These are phyloP conservation scores for Monosporascus sp. DNA, from an alignment of 2,329 filamentous ascomycete genomes.

Conservation along the genomic window DNA sequence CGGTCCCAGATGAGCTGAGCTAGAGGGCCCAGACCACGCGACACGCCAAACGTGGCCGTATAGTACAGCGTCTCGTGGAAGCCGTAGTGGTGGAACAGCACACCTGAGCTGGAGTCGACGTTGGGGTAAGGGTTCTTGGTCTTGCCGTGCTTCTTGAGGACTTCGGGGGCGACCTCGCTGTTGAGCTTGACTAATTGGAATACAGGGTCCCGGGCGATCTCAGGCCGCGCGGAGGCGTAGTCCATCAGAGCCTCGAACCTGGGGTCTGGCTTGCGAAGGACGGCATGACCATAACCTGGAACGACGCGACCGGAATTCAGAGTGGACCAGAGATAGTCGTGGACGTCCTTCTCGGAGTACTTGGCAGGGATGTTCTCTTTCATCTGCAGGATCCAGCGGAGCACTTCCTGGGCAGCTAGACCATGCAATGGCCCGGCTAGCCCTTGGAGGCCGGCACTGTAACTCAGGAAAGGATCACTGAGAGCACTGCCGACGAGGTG, in stretches of 20 bases:
- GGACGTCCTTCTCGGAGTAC: conserved; percentile 77
- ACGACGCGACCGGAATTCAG: conserved; percentile 92
- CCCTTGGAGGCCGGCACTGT: conserved; percentile 91
- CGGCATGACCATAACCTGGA: conserved; percentile 91
- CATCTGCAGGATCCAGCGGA: conserved; percentile 97
- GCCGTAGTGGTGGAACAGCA: conserved; percentile 96
- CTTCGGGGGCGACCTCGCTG: conserved; percentile 82
- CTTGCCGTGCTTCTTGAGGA: conserved; percentile 94
- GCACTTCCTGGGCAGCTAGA: conserved; percentile 91
- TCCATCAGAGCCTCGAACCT: conserved; percentile 96
- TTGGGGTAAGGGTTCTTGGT: conserved; percentile 98
- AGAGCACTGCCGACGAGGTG: conserved; percentile 93
- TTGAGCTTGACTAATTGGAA: conserved; percentile 94
- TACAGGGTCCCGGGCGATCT: conserved; percentile 81
- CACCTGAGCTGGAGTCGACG: conserved; percentile 87
- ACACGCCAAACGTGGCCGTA: conserved; percentile 66
- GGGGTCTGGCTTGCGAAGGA: conserved; percentile 93
- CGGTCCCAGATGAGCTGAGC: conserved; percentile 96
- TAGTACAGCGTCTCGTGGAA: conserved; percentile 98
- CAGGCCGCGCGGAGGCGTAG: conserved; percentile 78
- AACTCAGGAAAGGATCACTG: conserved; percentile 91
- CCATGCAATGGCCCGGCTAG: conserved; percentile 89
- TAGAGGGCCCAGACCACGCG: conserved; percentile 73
- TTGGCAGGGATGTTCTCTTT: conserved; percentile 74
- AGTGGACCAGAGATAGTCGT: conserved; percentile 85